Base-by-base conservation (phyloP, 2,329 filamentous ascomycete species). In the Cercospora canescens region DNA sequence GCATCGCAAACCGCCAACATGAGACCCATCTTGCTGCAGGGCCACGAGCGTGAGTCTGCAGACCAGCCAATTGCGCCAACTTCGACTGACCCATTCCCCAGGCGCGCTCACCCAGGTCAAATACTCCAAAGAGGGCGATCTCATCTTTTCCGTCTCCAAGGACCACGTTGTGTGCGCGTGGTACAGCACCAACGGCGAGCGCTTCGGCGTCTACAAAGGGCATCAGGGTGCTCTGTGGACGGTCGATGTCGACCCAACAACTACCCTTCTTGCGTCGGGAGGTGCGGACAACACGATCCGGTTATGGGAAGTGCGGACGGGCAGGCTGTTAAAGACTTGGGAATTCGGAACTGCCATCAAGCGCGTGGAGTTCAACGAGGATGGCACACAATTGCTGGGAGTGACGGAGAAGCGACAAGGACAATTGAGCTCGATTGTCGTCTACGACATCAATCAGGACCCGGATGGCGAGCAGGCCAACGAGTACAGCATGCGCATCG, bases 391-490 rank as follows among this genome's bases (percentile, higher is more conserved):
- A 83, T 86, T 99, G 75, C 85, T 99, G 71, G 94, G 93, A 70
- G 94, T 99, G 70, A 99, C 95, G 62, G 95, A 99, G 85, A 97
- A 97, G 91, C 93, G 95, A 76, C 97, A 96, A 88, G 95, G 95
- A 73, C 94, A 93, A 82, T 86, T 98, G 72, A 93, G 92, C 78
- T 96, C 94, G 73, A 97, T 99, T 76, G 90, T 94, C 69, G 93
- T 98, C 70, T 87, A 96, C 78, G 92, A 97, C 79, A 91, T 99
- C 85, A 89, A 88, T 80, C 88, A 89, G 72, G 93, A 96, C 77
- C 87, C 91, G 70, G 85, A 94, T 70, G 92, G 90, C 69, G 88
- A 92, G 79, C 95, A 99, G 85, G 88, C 85, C 72, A 88, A 93
- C 75, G 94, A 97, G 84, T 91, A 90, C 76, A 85, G 82, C 71